phyloP scores from a whole-genome alignment of 1,139 yeast species.

The Protomyces inundatus region DNA sequence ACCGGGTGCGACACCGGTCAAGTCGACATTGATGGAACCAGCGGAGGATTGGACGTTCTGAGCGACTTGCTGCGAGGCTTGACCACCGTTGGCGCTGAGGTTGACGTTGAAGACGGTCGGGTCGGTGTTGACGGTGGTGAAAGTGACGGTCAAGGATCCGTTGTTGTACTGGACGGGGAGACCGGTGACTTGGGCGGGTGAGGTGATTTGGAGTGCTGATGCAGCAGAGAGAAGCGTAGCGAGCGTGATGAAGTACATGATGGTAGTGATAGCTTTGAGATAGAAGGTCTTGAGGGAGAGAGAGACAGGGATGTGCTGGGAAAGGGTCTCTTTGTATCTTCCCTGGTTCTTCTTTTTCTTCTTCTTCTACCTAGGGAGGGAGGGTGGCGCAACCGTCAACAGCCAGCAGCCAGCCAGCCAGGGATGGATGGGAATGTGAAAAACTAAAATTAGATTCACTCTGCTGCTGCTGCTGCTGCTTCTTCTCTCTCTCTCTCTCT shows the following conservation, averaged over 20 bases:
- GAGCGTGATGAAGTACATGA: slow-evolving; percentile 6
- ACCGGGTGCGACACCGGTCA: slow-evolving; percentile 17
- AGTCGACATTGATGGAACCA: slow-evolving; percentile 1
- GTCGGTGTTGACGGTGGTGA: slow-evolving; percentile 15
- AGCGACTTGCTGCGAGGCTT: slow-evolving; percentile 7
- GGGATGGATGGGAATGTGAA: too few relatives aligned
- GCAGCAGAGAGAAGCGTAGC: background rate
- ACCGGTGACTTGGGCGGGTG: slow-evolving; percentile 1
- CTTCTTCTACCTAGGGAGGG: too few relatives aligned
- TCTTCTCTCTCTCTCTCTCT: too few relatives aligned
- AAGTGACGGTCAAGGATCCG: slow-evolving; percentile 20
- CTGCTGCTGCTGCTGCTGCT: too few relatives aligned
- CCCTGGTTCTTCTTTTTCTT: too few relatives aligned
- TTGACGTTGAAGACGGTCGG: slow-evolving; percentile 8
- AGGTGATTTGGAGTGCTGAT: slow-evolving; percentile 20
- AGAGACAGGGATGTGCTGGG: background rate
- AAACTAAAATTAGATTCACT: too few relatives aligned
- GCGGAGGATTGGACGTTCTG: slow-evolving; percentile 4
- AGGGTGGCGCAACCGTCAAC: too few relatives aligned
- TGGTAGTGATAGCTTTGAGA: background rate
- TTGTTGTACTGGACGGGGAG: slow-evolving; percentile 13
- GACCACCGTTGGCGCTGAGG: slow-evolving; percentile 18
- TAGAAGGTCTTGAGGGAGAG: background rate
- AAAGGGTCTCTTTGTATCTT: too few relatives aligned
- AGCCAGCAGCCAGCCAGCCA: too few relatives aligned